phyloP scores from a whole-genome alignment of 1,284 basidiomycete species.

The Malassezia sp. region DNA sequence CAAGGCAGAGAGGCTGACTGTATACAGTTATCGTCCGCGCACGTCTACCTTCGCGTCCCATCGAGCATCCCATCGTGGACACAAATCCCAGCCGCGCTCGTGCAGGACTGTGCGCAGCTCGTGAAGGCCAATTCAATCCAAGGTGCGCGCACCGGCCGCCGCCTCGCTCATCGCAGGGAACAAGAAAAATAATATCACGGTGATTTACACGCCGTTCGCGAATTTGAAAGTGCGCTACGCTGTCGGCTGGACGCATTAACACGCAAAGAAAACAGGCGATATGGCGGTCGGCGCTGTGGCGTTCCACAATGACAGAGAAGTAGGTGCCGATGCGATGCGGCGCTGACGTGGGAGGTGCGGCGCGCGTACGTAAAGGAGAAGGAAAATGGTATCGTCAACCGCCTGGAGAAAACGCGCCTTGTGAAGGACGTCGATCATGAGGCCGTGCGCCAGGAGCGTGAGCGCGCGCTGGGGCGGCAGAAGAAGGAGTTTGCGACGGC shows the following conservation, averaged over 20 bases:
- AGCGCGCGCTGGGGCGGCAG: conserved; percentile 21
- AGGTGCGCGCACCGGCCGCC: conserved; percentile 51
- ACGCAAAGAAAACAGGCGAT: conserved; percentile 27
- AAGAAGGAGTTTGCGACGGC: conserved; percentile 31
- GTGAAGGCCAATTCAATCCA: conserved; percentile 97
- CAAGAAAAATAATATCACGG: conserved; percentile 82
- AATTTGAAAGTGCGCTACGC: conserved; percentile 28
- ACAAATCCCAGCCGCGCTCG: conserved; percentile 63
- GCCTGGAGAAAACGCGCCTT: conserved; percentile 85
- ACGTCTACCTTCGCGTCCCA: conserved; percentile 68
- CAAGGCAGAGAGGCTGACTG: background rate
- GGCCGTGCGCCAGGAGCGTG: conserved; percentile 62
- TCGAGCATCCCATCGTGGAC: conserved; percentile 68
- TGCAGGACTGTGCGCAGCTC: conserved; percentile 79
- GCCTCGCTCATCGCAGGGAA: conserved; percentile 57
- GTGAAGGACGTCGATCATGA: conserved; percentile 67
- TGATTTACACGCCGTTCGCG: conserved; percentile 74
- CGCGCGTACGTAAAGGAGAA: conserved; percentile 65
- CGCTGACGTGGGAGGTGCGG: conserved; percentile 53
- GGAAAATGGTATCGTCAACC: conserved; percentile 81
- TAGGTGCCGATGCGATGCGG: too few species aligned
- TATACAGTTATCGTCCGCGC: conserved; percentile 39
- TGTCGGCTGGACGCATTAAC: too few species aligned
- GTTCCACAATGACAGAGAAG: conserved; percentile 83
- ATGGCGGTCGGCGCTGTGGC: conserved; percentile 79